Evolutionary conservation across 768 basidiomycete species (phyloP).

Genomic region (Royoungia palumana): DNA sequence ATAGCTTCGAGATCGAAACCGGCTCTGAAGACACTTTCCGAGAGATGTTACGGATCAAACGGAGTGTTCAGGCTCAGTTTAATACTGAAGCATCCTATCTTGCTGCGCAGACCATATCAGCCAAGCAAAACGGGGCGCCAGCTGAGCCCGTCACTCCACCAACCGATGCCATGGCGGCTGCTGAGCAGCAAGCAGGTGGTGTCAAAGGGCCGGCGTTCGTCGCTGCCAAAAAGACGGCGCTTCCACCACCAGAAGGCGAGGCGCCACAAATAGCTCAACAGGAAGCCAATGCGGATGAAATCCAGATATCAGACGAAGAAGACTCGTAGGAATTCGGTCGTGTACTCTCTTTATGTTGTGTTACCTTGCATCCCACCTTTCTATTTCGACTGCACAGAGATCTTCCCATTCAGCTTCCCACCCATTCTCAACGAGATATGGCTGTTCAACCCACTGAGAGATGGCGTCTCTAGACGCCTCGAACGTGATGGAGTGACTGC

Average conservation of each 20-base stretch:
- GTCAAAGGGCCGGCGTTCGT: constrained; percentile 72
- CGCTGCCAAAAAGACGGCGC: constrained; percentile 60
- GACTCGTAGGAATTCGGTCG: constrained; percentile 42
- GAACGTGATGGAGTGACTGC: constrained; percentile 65
- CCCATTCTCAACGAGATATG: constrained; percentile 59
- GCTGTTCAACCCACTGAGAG: constrained; percentile 66
- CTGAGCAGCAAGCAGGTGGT: constrained; percentile 60
- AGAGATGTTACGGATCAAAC: constrained; percentile 92
- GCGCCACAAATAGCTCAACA: constrained; percentile 28
- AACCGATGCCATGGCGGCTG: constrained; percentile 85
- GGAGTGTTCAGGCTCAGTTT: constrained; percentile 97
- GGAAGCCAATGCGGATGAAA: constrained; percentile 71
- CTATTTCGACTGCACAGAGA: constrained; percentile 71
- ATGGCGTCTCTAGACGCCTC: constrained; percentile 63
- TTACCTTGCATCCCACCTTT: constrained; percentile 54
- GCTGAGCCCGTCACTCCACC: constrained; percentile 42
- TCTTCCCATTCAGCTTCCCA: constrained; percentile 80
- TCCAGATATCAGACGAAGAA: constrained; percentile 85
- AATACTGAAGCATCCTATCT: constrained; percentile 95
- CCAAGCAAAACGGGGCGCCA: constrained; percentile 51
- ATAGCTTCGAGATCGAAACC: constrained; percentile 95
- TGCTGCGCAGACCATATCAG: constrained; percentile 83
- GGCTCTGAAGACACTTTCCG: constrained; percentile 98
- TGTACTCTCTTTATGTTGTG: constrained; percentile 15
- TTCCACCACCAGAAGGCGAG: constrained; percentile 38